Conservation (phyloP, 2,329 filamentous ascomycete species). For the Ramularia endophylla region DNA sequence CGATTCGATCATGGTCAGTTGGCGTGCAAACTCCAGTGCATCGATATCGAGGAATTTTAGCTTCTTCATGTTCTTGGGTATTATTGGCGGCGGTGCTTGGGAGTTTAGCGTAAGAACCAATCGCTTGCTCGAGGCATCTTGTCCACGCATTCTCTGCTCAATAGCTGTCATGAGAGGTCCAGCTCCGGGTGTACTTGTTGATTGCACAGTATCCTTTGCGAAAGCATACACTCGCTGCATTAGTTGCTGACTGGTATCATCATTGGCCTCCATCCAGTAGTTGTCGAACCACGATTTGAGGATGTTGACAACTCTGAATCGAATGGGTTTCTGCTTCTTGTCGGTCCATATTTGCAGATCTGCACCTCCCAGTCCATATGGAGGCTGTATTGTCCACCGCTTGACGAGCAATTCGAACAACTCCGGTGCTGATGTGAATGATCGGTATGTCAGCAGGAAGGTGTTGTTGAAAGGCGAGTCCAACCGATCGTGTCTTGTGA, state of each 20-base stretch:
- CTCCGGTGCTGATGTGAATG: constrained; percentile 85
- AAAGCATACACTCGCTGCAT: constrained; percentile 87
- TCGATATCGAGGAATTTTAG: constrained; percentile 98
- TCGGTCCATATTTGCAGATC: constrained; percentile 88
- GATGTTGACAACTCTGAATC: constrained; percentile 95
- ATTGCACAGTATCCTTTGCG: constrained; percentile 84
- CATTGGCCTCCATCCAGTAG: constrained; percentile 97
- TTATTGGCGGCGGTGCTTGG: constrained; percentile 79
- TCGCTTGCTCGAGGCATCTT: constrained; percentile 78
- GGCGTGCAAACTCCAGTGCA: constrained; percentile 90
- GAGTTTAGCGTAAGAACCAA: constrained; percentile 76
- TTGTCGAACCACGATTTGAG: constrained; percentile 98
- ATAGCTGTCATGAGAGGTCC: constrained; percentile 77
- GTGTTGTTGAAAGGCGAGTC: constrained; percentile 97
- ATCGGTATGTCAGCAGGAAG: constrained; percentile 92
- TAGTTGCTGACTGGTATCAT: constrained; percentile 73
- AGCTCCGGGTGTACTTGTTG: constrained; percentile 86
- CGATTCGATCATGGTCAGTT: constrained; percentile 95
- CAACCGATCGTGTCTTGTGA: constrained; percentile 91
- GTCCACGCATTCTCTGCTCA: constrained; percentile 81
- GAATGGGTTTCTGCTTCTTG: constrained; percentile 90
- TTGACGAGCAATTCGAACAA: constrained; percentile 89
- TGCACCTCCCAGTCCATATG: constrained; percentile 65
- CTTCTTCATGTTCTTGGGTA: constrained; percentile 99
- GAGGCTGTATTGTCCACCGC: constrained; percentile 87